A percentile compares a stretch with the other conserved stretches of the same genome.
phyloP scores from a whole-genome alignment of 257 asterid species.

The Capsicum pubescens region DNA sequence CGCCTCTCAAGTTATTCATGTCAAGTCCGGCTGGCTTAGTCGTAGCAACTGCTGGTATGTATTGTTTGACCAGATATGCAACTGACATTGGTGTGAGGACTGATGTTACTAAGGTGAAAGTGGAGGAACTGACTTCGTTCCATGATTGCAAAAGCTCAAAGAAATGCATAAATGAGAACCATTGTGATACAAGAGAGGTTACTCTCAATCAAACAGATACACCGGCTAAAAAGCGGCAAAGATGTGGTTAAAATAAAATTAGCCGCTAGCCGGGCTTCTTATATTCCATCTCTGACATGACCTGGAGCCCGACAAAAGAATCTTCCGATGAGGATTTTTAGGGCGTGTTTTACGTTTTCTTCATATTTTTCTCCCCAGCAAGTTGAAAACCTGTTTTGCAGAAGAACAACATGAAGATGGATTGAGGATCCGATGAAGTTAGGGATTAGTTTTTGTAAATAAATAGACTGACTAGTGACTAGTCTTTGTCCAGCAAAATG shows the following conservation, averaged over 20 bases:
- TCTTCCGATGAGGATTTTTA: background rate
- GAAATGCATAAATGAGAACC: background rate
- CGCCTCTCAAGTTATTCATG: slow-evolving; percentile 41
- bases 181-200: background rate
- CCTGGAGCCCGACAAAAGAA: too few relatives aligned
- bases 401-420: background rate
- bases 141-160: slow-evolving; percentile 12
- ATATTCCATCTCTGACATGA: background rate
- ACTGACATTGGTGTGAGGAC: slow-evolving; percentile 50
- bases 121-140: slow-evolving; percentile 41
- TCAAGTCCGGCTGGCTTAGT: slow-evolving; percentile 36
- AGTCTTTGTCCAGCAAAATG: background rate
- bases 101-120: slow-evolving; percentile 46
- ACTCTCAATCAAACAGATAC: slow-evolving; percentile 31
- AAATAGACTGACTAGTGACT: background rate
- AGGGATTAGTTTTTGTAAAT: background rate
- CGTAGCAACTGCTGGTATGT: slow-evolving; percentile 39
- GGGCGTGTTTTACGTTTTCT: background rate
- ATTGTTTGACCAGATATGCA: slow-evolving; percentile 43
- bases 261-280: background rate
- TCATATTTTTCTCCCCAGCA: background rate
- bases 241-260: background rate
- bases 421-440: background rate
- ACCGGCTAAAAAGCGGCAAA: background rate
- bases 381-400: background rate